Evolutionary conservation across 208 protist genomes (phyloP), one percentile per base, ranked within the genome.

Genomic region (Leishmania major): DNA sequence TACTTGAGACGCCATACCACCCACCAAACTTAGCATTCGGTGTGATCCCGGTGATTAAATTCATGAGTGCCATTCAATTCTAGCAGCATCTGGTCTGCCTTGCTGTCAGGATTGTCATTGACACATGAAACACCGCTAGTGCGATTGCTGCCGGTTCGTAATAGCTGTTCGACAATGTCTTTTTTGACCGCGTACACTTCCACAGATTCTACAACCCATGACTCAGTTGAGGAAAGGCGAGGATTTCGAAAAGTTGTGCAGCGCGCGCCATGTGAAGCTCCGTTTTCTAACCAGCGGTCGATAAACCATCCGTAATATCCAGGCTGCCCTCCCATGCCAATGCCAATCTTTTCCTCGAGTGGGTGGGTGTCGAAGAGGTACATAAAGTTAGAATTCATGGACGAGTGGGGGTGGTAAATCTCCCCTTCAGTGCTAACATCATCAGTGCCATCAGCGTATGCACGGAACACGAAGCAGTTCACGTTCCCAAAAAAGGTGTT

Each of bases 331-430:
- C 90, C 90, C 92, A 96, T 94, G 5, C 89, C 92, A 78, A 96
- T 91, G 10, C 92, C 92, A 28, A 87, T 77, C 62, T 89, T 90
- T 2, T 89, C 87, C 25, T 85, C 84, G 7, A 86, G 62, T 6
- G 92, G 88, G 77, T 96, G 90, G 2, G 81, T 78, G 37, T 96
- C 90, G 62, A 96, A 96, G 0, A 94, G 79, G 67, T 96, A 96
- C 92, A 96, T 94, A 57, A 94, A 96, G 66, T 96, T 96, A 6
- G 88, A 78, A 59, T 96, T 96, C 51, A 88, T 78, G 2, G 84
- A 91, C 0, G 89, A 75, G 13, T 64, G 66, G 0, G 89, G 81
- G 7, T 75, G 72, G 64, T 89, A 93, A 35, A 93, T 75, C 43
- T 86, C 77, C 11, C 77, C 73, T 3, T 73, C 31, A 3, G 77